Conservation (phyloP, 228 moss, liverwort and hornwort species). For the Sphagnum magellanicum region DNA sequence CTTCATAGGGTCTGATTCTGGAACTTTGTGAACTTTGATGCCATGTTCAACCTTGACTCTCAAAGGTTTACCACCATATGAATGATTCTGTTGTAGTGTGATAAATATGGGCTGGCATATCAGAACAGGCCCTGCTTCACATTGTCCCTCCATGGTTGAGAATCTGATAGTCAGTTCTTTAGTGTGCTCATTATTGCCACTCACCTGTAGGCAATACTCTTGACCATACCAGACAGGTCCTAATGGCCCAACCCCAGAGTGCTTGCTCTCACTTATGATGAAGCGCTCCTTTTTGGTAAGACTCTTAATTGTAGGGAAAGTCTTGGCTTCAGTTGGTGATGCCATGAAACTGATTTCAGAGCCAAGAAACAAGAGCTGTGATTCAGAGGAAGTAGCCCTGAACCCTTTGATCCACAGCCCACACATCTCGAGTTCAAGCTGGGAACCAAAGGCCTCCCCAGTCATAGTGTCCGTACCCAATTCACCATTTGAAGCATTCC, state of each 20-base stretch:
- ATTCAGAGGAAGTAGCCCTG: neutral
- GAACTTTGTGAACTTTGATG: neutral
- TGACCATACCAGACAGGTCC: neutral
- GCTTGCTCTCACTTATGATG: no score
- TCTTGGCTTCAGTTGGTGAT: no score
- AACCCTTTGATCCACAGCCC: no score
- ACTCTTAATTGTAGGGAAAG: no score
- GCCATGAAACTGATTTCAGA: slow-evolving; percentile 1
- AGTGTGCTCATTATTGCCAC: neutral
- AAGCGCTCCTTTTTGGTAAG: no score
- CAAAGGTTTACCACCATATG: no score
- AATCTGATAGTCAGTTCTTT: neutral
- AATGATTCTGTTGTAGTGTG: neutral
- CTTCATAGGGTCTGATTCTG: neutral
- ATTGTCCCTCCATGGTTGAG: neutral
- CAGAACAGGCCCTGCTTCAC: neutral
- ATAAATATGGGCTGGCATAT: neutral
- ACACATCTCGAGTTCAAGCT: no score
- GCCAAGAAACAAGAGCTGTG: neutral
- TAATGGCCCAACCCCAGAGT: neutral
- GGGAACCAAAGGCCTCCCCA: no score
- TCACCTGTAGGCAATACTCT: neutral
- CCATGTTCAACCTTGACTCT: neutral
- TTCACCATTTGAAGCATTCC: no score
- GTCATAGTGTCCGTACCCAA: no score